phyloP scores from a whole-genome alignment of 2,329 filamentous ascomycete genomes.

The Colletotrichum endophyticum region DNA sequence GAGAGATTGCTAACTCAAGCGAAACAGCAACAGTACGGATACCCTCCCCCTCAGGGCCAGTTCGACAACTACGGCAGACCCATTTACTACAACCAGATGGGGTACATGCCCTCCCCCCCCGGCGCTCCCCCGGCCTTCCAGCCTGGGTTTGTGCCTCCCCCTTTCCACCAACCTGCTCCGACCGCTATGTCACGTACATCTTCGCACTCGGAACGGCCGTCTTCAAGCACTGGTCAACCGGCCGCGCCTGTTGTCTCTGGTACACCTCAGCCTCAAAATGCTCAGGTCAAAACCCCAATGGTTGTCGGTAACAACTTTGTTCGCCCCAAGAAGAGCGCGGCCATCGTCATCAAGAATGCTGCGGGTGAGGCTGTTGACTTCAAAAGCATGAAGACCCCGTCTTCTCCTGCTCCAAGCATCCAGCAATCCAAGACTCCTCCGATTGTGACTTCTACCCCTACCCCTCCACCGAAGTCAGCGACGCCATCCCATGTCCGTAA shows the following conservation, averaged over 20 bases:
- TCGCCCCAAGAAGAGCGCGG: conserved; percentile 70
- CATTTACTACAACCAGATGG: conserved; percentile 49
- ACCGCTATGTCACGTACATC: conserved; percentile 82
- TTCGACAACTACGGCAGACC: conserved; percentile 45
- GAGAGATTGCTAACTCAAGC: conserved; percentile 75
- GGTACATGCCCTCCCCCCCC: conserved; percentile 50
- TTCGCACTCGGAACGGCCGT: conserved; percentile 74
- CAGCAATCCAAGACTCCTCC: conserved; percentile 69
- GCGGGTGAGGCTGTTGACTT: conserved; percentile 78
- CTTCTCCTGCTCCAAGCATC: conserved; percentile 60
- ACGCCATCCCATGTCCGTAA: conserved; percentile 72
- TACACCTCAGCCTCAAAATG: conserved; percentile 67
- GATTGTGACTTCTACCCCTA: conserved; percentile 76
- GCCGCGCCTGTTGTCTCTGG: conserved; percentile 65
- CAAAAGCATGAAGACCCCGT: conserved; percentile 59
- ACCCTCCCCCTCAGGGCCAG: conserved; percentile 46
- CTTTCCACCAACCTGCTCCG: conserved; percentile 40
- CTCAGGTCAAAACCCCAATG: conserved; percentile 51
- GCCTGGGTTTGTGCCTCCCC: conserved; percentile 44
- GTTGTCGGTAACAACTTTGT: conserved; percentile 51
- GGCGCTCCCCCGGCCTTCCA: conserved; percentile 46
- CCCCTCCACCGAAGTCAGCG: conserved; percentile 78
- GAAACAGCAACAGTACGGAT: conserved; percentile 67
- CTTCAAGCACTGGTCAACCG: conserved; percentile 68
- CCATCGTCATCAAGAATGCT: conserved; percentile 84